Base-by-base conservation (phyloP, 257 asterid species). In the Scutellaria baicalensis region DNA sequence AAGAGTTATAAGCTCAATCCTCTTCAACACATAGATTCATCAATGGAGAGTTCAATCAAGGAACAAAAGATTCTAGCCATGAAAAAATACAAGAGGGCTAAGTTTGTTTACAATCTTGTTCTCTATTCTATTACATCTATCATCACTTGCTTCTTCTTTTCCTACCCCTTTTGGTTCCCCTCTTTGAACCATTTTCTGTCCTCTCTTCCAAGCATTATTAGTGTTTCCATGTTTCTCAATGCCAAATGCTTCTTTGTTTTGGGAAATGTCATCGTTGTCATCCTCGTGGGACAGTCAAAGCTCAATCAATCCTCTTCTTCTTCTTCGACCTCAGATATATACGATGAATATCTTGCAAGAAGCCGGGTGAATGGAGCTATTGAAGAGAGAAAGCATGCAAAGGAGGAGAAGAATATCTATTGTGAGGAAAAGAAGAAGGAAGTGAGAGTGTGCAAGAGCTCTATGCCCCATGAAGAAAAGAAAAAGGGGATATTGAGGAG, bases 61-160 rank as follows among this genome's bases (percentile, higher is more conserved):
- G 59, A 23, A 10, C 75, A 76, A 38, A 79, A 84, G 76, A 31
- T 72, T 16, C 54, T 77, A 79, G 78, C 87, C 82, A 74, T 74
- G 82, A 78, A 73, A 66, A 74, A 21, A 33, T 59, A 76, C 80
- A 83, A 70, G 64, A 88, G 72, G 75, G 79, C 78, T 75, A 69
- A 69, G 31, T 55, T 87, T 72, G 45, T 79, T 3, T 87, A 72
- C 75, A 79, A 78, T 48, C 20, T 87, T 21, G 52, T 73, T 13
- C 86, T 85, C 56, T 87, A 85, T 83, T 74, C 88, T 3, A 87
- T 87, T 23, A 72, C 94, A 39, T 82, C 78, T 44, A 51, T 83
- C 40, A 70, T 83, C 73, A 83, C 85, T 60, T 83, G 75, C 67
- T 72, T 83, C 61, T 75, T 83, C 75, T 78, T 83, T 35, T 55